Conservation (phyloP, 192 early-diverging fungal genomes). For the Gonapodya sp. region DNA sequence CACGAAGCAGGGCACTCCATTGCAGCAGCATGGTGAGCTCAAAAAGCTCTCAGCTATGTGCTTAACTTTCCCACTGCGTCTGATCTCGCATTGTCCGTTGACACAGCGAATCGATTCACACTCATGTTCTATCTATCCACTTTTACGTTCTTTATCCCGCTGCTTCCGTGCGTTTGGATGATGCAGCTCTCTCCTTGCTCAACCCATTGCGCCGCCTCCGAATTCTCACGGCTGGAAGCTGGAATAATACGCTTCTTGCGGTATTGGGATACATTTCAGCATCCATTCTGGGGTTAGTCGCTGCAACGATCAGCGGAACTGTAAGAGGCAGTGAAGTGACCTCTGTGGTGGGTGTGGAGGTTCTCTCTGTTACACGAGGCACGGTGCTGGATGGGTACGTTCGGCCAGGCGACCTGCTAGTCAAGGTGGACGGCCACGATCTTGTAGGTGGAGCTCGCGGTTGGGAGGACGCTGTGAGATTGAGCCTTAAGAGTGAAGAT, state of each 20-base stretch:
- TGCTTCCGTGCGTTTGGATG: background rate
- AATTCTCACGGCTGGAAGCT: background rate
- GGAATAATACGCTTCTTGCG: background rate
- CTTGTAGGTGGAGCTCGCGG: background rate
- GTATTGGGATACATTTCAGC: background rate
- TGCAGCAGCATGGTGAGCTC: background rate
- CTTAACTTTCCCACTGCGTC: background rate
- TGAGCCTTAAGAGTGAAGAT: background rate
- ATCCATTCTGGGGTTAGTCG: background rate
- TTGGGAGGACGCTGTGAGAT: slow-evolving; percentile 5
- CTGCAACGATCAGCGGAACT: background rate
- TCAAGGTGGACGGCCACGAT: background rate
- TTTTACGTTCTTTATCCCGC: background rate
- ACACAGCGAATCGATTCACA: background rate
- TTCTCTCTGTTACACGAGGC: background rate
- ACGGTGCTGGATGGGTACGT: slow-evolving; percentile 1
- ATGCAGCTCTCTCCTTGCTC: background rate
- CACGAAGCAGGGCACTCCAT: slow-evolving; percentile 5
- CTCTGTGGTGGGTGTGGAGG: background rate
- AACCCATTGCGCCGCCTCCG: background rate
- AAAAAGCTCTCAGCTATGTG: too few relatives aligned
- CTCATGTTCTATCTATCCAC: background rate
- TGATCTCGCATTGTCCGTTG: background rate
- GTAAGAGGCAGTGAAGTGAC: background rate
- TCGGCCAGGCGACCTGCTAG: background rate